Percentiles rank a stretch among this genome's conserved stretches.
Conservation (phyloP, 805 yeast species). For the Lachancea dasiensis region DNA sequence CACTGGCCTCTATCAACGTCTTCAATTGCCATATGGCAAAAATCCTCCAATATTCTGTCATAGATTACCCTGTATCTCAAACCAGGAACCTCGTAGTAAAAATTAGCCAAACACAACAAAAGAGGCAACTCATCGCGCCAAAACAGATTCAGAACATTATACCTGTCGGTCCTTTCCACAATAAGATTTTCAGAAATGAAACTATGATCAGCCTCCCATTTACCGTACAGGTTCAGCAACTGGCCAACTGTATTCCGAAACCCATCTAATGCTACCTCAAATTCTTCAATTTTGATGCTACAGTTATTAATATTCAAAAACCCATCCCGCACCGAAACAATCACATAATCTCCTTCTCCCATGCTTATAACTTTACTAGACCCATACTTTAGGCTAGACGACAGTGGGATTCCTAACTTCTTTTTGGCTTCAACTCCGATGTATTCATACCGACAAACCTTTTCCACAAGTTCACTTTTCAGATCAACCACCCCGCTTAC, state of each 20-base stretch:
- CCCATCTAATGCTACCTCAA: constrained; percentile 11
- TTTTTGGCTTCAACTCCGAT: neutral
- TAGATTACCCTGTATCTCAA: constrained; percentile 14
- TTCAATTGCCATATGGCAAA: constrained; percentile 12
- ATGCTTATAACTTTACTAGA: constrained; percentile 9
- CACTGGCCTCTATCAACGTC: neutral
- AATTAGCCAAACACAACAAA: constrained; percentile 18
- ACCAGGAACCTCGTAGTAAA: constrained; percentile 22
- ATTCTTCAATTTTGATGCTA: constrained; percentile 5
- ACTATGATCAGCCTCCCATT: constrained; percentile 11
- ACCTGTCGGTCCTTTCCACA: constrained; percentile 9
- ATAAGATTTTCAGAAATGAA: constrained; percentile 4
- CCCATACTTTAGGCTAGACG: neutral
- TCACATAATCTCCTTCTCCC: constrained; percentile 10
- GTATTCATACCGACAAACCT: constrained; percentile 9
- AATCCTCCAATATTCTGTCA: constrained; percentile 14
- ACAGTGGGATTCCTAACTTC: too few species aligned
- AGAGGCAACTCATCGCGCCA: constrained; percentile 15
- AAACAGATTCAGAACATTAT: constrained; percentile 10
- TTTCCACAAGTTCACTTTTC: constrained; percentile 8
- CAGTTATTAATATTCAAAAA: constrained; percentile 17
- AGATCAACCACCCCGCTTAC: constrained; percentile 27
- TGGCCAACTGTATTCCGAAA: constrained; percentile 10
- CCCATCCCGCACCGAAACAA: constrained; percentile 9
- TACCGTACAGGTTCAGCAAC: constrained; percentile 12